These are phyloP conservation scores for Acmispon strigosus DNA, from an alignment of 306 rosid species.

Conservation along the genomic window DNA sequence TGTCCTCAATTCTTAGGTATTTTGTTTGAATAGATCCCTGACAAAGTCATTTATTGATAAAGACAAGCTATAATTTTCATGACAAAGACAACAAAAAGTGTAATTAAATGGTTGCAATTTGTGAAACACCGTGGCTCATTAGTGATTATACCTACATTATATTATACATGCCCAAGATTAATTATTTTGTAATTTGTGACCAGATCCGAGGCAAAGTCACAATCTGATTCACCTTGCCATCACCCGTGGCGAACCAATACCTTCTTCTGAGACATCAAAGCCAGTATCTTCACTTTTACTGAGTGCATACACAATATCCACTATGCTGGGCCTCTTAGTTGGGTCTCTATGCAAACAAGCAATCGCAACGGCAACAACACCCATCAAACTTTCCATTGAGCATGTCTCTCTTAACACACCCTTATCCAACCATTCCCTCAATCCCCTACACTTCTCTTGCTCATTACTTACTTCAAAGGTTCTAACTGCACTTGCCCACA, in stretches of 20 bases:
- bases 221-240: slow-evolving; percentile 40
- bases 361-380: slow-evolving; percentile 48
- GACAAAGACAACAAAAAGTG: no score
- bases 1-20: no score
- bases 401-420: slow-evolving; percentile 38
- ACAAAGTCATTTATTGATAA: no score
- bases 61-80: no score
- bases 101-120: no score
- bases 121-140: no score
- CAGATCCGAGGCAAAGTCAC: no score
- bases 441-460: slow-evolving; percentile 35
- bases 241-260: slow-evolving; percentile 35
- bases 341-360: slow-evolving; percentile 75
- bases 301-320: slow-evolving; percentile 71
- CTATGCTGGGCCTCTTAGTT: slow-evolving; percentile 72
- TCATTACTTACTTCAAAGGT: slow-evolving; percentile 49
- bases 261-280: slow-evolving; percentile 67
- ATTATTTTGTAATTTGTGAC: no score
- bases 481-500: slow-evolving; percentile 43
- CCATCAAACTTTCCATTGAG: slow-evolving; percentile 58
- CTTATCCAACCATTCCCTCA: slow-evolving; percentile 60
- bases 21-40: no score
- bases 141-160: no score
- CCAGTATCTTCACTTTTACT: slow-evolving; percentile 61
- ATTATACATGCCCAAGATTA: no score